A percentile compares a stretch with the other conserved stretches of the same genome.
Evolutionary conservation across 2,329 filamentous ascomycete genomes (phyloP).

Genomic region (Diaporthe vexans): DNA sequence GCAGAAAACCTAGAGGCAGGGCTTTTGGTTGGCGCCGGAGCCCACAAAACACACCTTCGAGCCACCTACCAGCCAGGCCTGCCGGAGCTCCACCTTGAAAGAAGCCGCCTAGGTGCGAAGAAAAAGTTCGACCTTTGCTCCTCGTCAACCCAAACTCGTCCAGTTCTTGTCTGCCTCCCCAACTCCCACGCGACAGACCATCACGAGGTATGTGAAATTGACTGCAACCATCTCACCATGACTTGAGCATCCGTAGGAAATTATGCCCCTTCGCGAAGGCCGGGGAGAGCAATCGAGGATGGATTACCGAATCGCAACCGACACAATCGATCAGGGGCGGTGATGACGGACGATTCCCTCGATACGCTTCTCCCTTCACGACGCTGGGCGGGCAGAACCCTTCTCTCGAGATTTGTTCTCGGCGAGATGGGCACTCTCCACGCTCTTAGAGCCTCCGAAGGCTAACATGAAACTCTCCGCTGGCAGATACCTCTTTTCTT

Average conservation of each 20-base stretch:
- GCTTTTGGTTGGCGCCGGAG: too few relatives aligned
- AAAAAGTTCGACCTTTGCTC: slow-evolving; percentile 42
- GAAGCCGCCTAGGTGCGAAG: slow-evolving; percentile 44
- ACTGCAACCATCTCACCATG: slow-evolving; percentile 43
- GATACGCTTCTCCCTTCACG: slow-evolving; percentile 77
- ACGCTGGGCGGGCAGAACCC: slow-evolving; percentile 80
- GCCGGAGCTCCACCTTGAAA: slow-evolving; percentile 44
- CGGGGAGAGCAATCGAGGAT: slow-evolving; percentile 72
- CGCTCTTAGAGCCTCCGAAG: slow-evolving; percentile 72
- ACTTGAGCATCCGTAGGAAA: slow-evolving; percentile 48
- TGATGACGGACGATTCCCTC: slow-evolving; percentile 44
- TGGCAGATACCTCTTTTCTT: slow-evolving; percentile 76
- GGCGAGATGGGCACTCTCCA: slow-evolving; percentile 76
- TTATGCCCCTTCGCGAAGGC: slow-evolving; percentile 59
- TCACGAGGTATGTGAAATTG: slow-evolving; percentile 49
- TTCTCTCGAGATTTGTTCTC: slow-evolving; percentile 59
- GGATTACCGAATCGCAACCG: slow-evolving; percentile 42
- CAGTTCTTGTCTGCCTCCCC: slow-evolving; percentile 16
- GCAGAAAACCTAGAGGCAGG: too few relatives aligned
- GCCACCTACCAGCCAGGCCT: slow-evolving; percentile 17
- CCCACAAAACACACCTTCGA: slow-evolving; percentile 40
- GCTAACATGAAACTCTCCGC: slow-evolving; percentile 65
- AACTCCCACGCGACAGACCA: slow-evolving; percentile 43
- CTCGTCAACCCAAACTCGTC: slow-evolving; percentile 28
- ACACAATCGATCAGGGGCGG: slow-evolving; percentile 38